phyloP scores from a whole-genome alignment of 371 early-diverging fungal species.

The Entomophthora muscae region DNA sequence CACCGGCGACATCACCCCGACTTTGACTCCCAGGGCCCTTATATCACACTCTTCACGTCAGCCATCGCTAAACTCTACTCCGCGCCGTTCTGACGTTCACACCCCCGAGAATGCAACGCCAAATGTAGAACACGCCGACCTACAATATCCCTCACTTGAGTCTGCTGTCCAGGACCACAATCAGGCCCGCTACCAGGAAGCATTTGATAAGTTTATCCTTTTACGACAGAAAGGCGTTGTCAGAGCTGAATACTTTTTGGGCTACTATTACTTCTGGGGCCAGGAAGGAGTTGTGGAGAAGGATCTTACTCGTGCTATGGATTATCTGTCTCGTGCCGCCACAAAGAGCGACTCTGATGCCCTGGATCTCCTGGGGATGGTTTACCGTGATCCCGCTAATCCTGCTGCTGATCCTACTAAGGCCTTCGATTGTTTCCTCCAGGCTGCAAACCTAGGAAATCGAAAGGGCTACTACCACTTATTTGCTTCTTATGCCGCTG shows the following conservation, averaged over 20 bases:
- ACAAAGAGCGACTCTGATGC: background rate
- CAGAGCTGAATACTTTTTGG: slow-evolving; percentile 1
- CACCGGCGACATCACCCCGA: background rate
- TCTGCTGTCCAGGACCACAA: background rate
- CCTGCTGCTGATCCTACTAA: background rate
- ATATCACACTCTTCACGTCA: too few relatives aligned
- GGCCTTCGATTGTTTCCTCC: background rate
- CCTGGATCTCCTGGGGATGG: slow-evolving; percentile 2
- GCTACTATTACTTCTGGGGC: slow-evolving; percentile 9
- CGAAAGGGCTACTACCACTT: slow-evolving; percentile 6
- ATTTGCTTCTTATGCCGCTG: background rate
- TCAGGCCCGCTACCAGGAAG: background rate
- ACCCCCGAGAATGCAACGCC: too few relatives aligned
- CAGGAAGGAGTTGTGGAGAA: background rate
- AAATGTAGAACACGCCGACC: too few relatives aligned
- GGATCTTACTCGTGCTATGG: background rate
- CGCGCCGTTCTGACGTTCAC: too few relatives aligned
- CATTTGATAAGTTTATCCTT: background rate
- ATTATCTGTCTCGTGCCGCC: background rate
- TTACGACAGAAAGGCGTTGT: background rate
- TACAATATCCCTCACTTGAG: background rate
- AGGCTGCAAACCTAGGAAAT: slow-evolving; percentile 2
- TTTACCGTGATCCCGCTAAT: background rate
- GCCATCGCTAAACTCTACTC: too few relatives aligned
- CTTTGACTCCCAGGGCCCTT: background rate